A percentile compares a stretch with the other conserved stretches of the same genome.
Evolutionary conservation across 805 yeast genomes (phyloP).

Genomic region (Candida adriatica): DNA sequence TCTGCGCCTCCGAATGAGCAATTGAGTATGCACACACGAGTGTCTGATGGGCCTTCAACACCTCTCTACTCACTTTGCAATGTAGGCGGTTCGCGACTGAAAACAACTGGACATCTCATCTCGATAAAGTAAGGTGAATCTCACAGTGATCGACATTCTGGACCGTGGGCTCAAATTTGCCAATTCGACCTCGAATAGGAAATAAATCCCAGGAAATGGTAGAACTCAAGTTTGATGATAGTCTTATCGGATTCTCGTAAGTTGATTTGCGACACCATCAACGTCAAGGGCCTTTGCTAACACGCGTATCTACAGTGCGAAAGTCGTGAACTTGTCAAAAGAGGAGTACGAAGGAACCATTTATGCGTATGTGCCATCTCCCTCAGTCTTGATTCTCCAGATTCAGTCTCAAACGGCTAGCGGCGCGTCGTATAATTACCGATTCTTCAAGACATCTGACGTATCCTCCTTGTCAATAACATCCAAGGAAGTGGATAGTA

Average conservation of each 20-base stretch:
- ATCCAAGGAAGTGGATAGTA: slow-evolving; percentile 29
- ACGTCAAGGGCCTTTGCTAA: not conserved
- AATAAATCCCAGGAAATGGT: no score
- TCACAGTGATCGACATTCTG: no score
- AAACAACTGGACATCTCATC: no score
- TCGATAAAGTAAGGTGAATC: no score
- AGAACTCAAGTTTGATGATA: no score
- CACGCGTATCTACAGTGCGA: slow-evolving; percentile 35
- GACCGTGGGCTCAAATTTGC: no score
- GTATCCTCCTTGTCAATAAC: slow-evolving; percentile 45
- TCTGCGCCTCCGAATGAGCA: no score
- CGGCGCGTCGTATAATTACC: slow-evolving; percentile 28
- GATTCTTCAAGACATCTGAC: slow-evolving; percentile 49
- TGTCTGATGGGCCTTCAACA: no score
- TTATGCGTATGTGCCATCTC: slow-evolving; percentile 48
- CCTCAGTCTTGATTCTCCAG: slow-evolving; percentile 29
- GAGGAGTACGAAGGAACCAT: slow-evolving; percentile 53
- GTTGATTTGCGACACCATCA: not conserved
- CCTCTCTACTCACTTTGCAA: no score
- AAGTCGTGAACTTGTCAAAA: slow-evolving; percentile 53
- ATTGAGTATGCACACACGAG: no score
- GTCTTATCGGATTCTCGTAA: slow-evolving; percentile 10
- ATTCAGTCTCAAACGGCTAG: slow-evolving; percentile 4
- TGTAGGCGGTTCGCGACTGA: no score
- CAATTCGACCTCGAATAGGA: no score